phyloP scores from a whole-genome alignment of 2,329 filamentous ascomycete species.

The Passalora sequoiae region DNA sequence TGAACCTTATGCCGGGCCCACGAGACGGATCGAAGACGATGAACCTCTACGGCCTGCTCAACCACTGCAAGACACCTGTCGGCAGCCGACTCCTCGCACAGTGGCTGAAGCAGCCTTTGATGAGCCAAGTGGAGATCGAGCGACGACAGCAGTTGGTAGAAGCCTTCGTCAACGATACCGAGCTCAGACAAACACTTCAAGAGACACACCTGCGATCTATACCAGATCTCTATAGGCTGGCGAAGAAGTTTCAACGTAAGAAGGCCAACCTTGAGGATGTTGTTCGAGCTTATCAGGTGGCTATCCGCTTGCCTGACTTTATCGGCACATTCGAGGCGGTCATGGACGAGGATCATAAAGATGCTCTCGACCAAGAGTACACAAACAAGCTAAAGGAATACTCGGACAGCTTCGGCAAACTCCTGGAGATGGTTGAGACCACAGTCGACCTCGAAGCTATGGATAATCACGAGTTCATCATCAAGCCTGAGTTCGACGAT shows the following conservation, averaged over 20 bases:
- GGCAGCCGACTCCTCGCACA: constrained; percentile 86
- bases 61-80: constrained; percentile 95
- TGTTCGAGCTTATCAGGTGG: constrained; percentile 87
- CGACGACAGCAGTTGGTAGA: constrained; percentile 90
- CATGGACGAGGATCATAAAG: constrained; percentile 91
- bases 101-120: constrained; percentile 96
- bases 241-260: constrained; percentile 90
- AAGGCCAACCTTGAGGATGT: constrained; percentile 92
- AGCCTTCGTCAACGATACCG: constrained; percentile 87
- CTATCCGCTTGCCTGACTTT: constrained; percentile 86
- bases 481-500: constrained; percentile 97
- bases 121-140: constrained; percentile 84
- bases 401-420: constrained; percentile 71
- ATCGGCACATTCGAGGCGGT: constrained; percentile 83
- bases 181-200: constrained; percentile 90
- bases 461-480: constrained; percentile 96
- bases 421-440: constrained; percentile 98
- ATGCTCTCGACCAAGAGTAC: constrained; percentile 80
- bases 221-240: constrained; percentile 85
- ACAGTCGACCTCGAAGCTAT: constrained; percentile 93
- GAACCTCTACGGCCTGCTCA: constrained; percentile 89
- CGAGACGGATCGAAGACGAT: constrained; percentile 95
- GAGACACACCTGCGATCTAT: constrained; percentile 91
- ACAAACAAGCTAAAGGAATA: constrained; percentile 72
- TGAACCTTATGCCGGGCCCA: constrained; percentile 95